Conservation (phyloP, 148 eudicot species). For the Rhododendron ovatum region DNA sequence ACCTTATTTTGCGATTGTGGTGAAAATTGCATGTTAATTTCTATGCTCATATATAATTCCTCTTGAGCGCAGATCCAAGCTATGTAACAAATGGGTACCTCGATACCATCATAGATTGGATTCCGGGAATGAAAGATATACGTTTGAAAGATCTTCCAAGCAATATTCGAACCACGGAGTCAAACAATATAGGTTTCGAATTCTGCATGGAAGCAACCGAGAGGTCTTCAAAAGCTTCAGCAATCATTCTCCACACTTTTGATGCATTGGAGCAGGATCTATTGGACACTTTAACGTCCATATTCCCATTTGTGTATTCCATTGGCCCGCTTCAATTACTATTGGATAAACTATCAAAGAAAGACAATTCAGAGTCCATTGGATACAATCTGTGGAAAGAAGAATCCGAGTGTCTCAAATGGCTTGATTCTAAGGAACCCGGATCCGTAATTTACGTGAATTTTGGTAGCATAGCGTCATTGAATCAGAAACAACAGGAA, state of each 20-base stretch:
- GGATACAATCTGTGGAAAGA: slow-evolving; percentile 16
- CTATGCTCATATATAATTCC: not conserved
- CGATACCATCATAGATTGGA: slow-evolving; percentile 11
- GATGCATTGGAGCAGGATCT: slow-evolving; percentile 11
- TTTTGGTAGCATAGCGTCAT: slow-evolving; percentile 1
- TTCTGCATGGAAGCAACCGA: slow-evolving; percentile 10
- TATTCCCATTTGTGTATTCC: not conserved
- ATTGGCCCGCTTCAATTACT: not conserved
- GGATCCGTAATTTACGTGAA: slow-evolving; percentile 2
- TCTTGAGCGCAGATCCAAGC: slow-evolving; percentile 5
- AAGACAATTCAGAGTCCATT: not conserved
- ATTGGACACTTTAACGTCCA: not conserved
- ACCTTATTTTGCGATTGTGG: not conserved
- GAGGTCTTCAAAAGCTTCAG: slow-evolving; percentile 8
- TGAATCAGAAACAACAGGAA: not conserved
- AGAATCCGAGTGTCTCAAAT: slow-evolving; percentile 12
- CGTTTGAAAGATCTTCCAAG: slow-evolving; percentile 14
- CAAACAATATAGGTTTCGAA: not conserved
- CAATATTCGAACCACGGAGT: not conserved
- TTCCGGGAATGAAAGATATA: slow-evolving; percentile 12
- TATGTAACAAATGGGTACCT: slow-evolving; percentile 2
- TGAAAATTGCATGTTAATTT: not conserved
- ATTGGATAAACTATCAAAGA: not conserved
- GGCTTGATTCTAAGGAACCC: slow-evolving; percentile 2
- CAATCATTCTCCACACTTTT: slow-evolving; percentile 10